Evolutionary conservation across 2,329 filamentous ascomycete genomes (phyloP).

Genomic region (Nemania sp.): DNA sequence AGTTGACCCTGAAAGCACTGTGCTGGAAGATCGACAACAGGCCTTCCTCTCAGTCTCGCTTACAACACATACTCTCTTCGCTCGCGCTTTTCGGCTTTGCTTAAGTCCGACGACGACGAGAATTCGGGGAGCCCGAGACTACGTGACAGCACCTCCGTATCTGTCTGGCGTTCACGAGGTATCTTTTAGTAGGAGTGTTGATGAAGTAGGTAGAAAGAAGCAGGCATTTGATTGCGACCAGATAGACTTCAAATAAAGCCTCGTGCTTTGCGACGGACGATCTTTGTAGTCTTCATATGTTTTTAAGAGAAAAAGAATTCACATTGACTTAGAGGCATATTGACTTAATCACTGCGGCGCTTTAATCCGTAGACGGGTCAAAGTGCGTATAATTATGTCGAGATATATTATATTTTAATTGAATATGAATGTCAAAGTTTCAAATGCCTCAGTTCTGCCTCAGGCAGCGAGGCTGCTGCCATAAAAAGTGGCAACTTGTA

Average conservation of each 20-base stretch:
- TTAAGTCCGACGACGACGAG: background rate
- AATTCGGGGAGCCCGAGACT: too few species aligned
- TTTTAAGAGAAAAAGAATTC: background rate
- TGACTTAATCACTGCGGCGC: background rate
- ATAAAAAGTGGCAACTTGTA: background rate
- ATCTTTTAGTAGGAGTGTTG: too few species aligned
- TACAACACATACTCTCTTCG: background rate
- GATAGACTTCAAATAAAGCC: too few species aligned
- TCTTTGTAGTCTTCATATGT: background rate
- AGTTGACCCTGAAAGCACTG: background rate
- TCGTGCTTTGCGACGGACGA: too few species aligned
- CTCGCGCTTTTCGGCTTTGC: background rate
- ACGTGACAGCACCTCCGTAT: too few species aligned
- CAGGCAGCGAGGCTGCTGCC: background rate
- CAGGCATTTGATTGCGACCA: too few species aligned
- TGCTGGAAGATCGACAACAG: constrained; percentile 19
- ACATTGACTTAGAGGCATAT: background rate
- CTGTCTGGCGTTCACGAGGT: too few species aligned
- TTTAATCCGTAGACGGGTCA: background rate
- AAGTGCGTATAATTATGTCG: too few species aligned
- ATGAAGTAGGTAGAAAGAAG: too few species aligned
- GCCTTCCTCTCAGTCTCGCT: background rate
- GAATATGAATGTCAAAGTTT: too few species aligned
- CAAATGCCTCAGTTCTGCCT: background rate
- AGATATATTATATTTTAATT: too few species aligned